phyloP scores from a whole-genome alignment of 306 rosid species.

The Carpinus viminea region DNA sequence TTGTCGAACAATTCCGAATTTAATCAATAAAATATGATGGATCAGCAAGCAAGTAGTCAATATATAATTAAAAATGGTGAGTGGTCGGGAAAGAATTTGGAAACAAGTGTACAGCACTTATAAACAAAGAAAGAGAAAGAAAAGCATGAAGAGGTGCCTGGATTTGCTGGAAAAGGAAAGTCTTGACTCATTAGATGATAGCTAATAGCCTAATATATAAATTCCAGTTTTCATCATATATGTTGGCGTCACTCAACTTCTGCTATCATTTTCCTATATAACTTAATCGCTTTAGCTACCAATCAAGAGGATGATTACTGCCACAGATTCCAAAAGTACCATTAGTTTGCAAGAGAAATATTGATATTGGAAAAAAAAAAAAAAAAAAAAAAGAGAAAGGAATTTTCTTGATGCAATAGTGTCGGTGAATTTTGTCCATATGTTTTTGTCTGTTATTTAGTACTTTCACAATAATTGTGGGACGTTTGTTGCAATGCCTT shows the following conservation, averaged over 20 bases:
- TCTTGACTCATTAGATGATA: constrained; percentile 12
- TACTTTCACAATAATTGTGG: neutral
- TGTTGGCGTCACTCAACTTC: constrained; percentile 14
- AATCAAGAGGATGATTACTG: constrained; percentile 4
- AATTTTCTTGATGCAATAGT: neutral
- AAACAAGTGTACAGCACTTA: neutral
- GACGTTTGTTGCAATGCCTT: neutral
- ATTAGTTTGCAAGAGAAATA: neutral
- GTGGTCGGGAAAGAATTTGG: neutral
- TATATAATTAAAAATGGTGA: constrained; percentile 17
- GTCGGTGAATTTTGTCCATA: neutral
- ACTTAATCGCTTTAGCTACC: neutral
- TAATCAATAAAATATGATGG: neutral
- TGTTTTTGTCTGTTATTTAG: constrained; percentile 8
- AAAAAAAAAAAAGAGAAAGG: neutral
- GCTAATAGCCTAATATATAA: neutral
- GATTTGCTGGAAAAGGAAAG: constrained; percentile 5
- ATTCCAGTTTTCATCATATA: neutral
- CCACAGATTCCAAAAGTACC: neutral
- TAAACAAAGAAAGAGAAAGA: neutral
- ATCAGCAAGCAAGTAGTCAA: neutral
- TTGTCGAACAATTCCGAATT: neutral
- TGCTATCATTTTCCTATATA: constrained; percentile 10
- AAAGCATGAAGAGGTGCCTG: neutral
- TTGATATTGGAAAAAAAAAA: neutral